Evolutionary conservation across 179 eudicot species (phyloP).

Genomic region (Carnegiea gigantea): DNA sequence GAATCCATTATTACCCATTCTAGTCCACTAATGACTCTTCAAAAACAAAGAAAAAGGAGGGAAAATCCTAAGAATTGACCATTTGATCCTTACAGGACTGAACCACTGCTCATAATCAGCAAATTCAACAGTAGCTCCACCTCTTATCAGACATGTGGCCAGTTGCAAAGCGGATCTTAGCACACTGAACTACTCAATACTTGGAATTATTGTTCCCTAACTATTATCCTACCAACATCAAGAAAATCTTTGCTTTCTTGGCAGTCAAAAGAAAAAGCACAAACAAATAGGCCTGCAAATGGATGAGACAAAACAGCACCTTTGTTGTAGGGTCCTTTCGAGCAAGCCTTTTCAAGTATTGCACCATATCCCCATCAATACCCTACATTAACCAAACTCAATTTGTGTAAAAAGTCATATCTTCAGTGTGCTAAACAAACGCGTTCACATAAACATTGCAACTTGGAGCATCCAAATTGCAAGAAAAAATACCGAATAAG

Average conservation of each 20-base stretch:
- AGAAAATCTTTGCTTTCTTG: no score
- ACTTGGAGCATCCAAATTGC: background rate
- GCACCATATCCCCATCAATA: slow-evolving; percentile 81
- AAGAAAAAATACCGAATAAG: slow-evolving; percentile 40
- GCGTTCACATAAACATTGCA: background rate
- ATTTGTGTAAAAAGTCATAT: slow-evolving; percentile 5
- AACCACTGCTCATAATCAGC: no score
- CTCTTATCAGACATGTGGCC: background rate
- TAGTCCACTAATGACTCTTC: background rate
- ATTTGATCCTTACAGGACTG: background rate
- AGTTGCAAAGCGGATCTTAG: background rate
- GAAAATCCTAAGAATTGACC: background rate
- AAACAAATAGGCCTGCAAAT: background rate
- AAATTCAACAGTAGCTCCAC: background rate
- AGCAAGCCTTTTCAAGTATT: slow-evolving; percentile 83
- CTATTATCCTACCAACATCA: no score
- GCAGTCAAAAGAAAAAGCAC: no score
- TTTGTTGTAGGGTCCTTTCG: slow-evolving; percentile 91
- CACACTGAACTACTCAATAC: background rate
- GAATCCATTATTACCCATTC: background rate
- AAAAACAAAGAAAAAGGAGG: background rate
- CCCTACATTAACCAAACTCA: slow-evolving; percentile 50
- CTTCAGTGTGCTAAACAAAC: background rate
- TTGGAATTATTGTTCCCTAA: background rate
- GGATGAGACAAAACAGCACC: slow-evolving; percentile 34